Conservation (phyloP, 306 rosid genomes). For the Trifolium dubium region DNA sequence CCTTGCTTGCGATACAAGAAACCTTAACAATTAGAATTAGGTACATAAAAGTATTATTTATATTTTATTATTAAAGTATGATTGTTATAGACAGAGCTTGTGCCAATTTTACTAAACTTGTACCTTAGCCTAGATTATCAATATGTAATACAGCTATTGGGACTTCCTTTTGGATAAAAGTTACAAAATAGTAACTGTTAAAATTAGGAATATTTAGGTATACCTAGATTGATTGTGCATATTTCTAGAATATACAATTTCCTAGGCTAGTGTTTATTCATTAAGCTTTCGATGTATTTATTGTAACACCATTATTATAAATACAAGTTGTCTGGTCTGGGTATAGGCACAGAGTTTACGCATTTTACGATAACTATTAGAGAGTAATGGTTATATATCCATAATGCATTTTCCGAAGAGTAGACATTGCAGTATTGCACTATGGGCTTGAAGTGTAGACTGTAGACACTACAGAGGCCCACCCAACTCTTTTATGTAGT, state of each 20-base stretch:
- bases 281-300: too few species aligned
- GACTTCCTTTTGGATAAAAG: conserved; percentile 4
- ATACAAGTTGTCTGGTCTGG: too few species aligned
- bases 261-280: too few species aligned
- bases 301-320: too few species aligned
- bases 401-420: background rate
- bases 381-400: background rate
- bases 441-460: conserved; percentile 6
- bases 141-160: background rate
- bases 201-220: too few species aligned
- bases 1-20: conserved; percentile 11
- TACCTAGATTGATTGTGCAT: too few species aligned
- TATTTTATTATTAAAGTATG: background rate
- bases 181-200: background rate
- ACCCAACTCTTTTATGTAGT: background rate
- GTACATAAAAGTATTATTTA: conserved; percentile 7
- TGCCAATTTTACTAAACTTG: conserved; percentile 3
- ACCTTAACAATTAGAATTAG: background rate
- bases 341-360: too few species aligned
- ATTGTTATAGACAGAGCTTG: background rate
- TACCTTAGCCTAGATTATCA: conserved; percentile 10
- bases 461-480: background rate
- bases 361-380: too few species aligned
- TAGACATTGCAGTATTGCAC: background rate
- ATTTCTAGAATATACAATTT: too few species aligned